These are phyloP conservation scores for Globisporangium irregulare DNA, from an alignment of 352 stramenopile genomes.

Conservation along the genomic window DNA sequence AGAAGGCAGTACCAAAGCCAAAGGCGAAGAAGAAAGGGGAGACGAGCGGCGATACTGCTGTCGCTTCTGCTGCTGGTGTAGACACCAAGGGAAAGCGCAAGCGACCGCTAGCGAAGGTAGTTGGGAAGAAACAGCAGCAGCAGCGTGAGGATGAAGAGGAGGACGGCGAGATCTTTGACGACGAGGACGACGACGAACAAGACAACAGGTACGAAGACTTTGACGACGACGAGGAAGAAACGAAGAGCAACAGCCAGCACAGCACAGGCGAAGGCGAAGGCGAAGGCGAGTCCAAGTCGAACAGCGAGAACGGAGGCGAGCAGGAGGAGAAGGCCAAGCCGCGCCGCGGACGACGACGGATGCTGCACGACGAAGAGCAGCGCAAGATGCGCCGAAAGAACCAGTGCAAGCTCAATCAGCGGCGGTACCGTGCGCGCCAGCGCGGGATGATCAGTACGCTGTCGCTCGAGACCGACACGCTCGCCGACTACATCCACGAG, in stretches of 20 bases:
- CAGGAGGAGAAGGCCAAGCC: slow-evolving; percentile 14
- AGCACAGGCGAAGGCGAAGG: background rate
- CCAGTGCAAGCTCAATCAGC: slow-evolving; percentile 77
- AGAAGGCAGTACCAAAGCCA: background rate
- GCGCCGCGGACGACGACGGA: slow-evolving; percentile 40
- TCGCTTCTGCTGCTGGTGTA: background rate
- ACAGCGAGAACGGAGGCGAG: background rate
- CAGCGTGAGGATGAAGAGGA: background rate
- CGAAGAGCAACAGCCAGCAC: slow-evolving; percentile 7
- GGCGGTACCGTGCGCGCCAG: slow-evolving; percentile 62
- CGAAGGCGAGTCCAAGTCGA: background rate
- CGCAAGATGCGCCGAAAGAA: slow-evolving; percentile 59
- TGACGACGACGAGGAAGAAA: slow-evolving; percentile 3
- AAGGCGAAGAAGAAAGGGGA: background rate
- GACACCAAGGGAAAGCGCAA: slow-evolving; percentile 14
- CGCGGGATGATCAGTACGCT: slow-evolving; percentile 56
- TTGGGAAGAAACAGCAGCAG: background rate
- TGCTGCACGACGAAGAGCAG: slow-evolving; percentile 65
- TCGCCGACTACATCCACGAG: slow-evolving; percentile 43
- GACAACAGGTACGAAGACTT: background rate
- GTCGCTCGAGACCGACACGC: slow-evolving; percentile 51
- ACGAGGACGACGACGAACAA: background rate
- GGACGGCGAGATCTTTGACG: background rate
- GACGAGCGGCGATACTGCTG: background rate
- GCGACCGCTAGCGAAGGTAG: background rate